phyloP scores from a whole-genome alignment of 306 rosid species.

The Dryas octopetala region DNA sequence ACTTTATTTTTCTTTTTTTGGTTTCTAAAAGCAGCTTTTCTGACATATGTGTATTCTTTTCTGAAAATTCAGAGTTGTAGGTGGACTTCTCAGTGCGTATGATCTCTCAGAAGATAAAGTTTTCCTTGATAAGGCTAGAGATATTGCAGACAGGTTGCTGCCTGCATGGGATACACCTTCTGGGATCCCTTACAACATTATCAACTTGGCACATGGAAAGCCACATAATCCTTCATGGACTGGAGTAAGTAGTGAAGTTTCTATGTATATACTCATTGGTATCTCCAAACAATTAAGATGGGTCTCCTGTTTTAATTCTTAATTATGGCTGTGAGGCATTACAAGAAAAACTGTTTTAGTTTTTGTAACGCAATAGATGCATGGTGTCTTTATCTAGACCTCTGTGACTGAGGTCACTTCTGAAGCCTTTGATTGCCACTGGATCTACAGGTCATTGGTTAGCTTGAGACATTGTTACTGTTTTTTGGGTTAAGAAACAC shows the following conservation, averaged over 20 bases:
- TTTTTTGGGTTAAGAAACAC: not conserved
- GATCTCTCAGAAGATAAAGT: conserved; percentile 90
- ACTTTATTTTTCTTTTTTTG: not conserved
- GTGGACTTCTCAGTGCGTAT: conserved; percentile 97
- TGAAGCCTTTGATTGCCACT: conserved; percentile 19
- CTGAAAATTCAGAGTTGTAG: conserved; percentile 78
- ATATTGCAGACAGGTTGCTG: conserved; percentile 90
- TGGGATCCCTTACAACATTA: conserved; percentile 91
- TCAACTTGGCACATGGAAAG: conserved; percentile 79
- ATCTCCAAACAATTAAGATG: conserved; percentile 10
- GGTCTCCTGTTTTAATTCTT: not conserved
- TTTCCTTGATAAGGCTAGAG: conserved; percentile 88
- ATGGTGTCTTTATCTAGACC: conserved; percentile 7
- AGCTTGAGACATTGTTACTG: conserved; percentile 11
- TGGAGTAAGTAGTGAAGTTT: conserved; percentile 59
- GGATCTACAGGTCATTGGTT: conserved; percentile 5
- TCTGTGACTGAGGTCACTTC: conserved; percentile 20
- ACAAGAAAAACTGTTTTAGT: not conserved
- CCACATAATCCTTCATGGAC: conserved; percentile 93
- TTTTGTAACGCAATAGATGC: not conserved
- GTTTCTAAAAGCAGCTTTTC: conserved; percentile 22
- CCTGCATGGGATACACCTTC: conserved; percentile 95
- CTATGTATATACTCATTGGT: conserved; percentile 20
- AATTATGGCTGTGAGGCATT: conserved; percentile 14
- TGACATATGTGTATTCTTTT: conserved; percentile 27